Percentiles rank a stretch among this genome's conserved stretches.
phyloP scores from a whole-genome alignment of 1,139 yeast genomes.

The Meyerozyma carpophila region DNA sequence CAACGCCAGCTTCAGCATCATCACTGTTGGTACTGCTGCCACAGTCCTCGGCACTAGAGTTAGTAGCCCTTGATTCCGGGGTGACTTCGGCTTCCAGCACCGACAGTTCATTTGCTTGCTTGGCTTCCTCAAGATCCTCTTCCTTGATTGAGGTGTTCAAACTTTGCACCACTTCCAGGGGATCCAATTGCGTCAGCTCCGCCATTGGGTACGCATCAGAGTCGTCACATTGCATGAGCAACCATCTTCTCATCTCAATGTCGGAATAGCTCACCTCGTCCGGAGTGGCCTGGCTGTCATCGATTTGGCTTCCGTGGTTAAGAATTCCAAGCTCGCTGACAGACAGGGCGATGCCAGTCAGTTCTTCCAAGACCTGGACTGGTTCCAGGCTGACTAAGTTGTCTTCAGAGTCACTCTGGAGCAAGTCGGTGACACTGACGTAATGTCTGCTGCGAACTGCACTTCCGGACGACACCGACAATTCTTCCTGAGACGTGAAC shows the following conservation, averaged over 20 bases:
- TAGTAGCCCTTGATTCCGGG: not conserved
- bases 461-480: not conserved
- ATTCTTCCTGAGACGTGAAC: not conserved
- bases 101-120: not conserved
- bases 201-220: not conserved
- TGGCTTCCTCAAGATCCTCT: not conserved
- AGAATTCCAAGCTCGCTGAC: not conserved
- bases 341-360: not conserved
- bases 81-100: not conserved
- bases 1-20: not conserved
- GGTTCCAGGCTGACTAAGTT: not conserved
- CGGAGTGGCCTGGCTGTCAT: not conserved
- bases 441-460: not conserved
- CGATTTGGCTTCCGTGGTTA: not conserved
- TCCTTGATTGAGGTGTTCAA: not conserved
- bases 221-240: not conserved
- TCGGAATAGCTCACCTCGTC: not conserved
- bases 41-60: not conserved
- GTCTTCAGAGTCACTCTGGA: not conserved
- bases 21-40: not conserved
- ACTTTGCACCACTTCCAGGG: not conserved
- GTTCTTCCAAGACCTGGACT: not conserved
- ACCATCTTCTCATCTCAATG: not conserved
- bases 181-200: not conserved
- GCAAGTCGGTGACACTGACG: not conserved